A percentile compares a stretch with the other conserved stretches of the same genome.
Evolutionary conservation across 129 eudicot genomes (phyloP).

Genomic region (Heracleum sosnowskyi): DNA sequence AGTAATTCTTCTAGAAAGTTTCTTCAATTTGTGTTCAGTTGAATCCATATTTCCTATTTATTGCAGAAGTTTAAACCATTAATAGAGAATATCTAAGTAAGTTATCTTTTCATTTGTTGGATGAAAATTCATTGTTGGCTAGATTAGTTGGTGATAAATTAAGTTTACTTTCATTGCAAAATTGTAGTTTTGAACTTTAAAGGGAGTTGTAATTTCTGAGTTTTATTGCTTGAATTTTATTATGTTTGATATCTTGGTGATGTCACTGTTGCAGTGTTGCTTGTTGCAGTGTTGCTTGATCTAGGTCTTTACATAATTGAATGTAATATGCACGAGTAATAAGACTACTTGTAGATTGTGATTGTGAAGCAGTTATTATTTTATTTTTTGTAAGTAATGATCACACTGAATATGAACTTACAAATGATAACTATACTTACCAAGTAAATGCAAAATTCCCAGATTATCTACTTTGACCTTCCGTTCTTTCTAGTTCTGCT

Average conservation of each 20-base stretch:
- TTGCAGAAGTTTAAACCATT: no score
- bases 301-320: neutral
- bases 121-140: neutral
- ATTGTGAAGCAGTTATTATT: neutral
- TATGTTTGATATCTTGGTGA: neutral
- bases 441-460: neutral
- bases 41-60: no score
- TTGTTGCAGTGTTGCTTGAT: no score
- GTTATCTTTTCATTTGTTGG: neutral
- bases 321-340: neutral
- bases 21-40: neutral
- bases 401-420: neutral
- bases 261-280: no score
- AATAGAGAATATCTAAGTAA: neutral
- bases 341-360: neutral
- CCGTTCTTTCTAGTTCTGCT: neutral
- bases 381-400: neutral
- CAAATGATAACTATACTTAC: neutral
- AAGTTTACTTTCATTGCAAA: neutral
- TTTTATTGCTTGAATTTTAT: neutral
- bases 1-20: neutral
- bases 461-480: neutral
- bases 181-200: neutral
- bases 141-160: neutral
- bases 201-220: neutral